Evolutionary conservation across 352 stramenopile genomes (phyloP).

Genomic region (Pilasporangium apinafurcum): DNA sequence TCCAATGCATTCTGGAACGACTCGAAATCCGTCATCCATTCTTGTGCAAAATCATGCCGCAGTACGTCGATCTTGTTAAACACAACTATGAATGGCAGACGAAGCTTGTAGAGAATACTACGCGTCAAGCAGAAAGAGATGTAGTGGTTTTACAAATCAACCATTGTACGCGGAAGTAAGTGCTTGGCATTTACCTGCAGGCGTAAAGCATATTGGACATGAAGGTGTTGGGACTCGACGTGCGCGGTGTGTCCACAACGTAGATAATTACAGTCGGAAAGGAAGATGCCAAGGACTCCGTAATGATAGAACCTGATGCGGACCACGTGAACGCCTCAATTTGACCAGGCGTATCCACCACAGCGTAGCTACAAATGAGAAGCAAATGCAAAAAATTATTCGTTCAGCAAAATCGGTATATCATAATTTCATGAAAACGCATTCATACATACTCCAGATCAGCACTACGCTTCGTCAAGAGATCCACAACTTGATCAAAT

Average conservation of each 20-base stretch:
- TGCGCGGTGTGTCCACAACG: conserved; percentile 97
- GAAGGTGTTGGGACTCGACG: conserved; percentile 96
- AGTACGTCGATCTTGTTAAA: conserved; percentile 99
- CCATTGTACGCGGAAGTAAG: neutral
- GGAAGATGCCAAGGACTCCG: conserved; percentile 93
- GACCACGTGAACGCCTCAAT: conserved; percentile 99
- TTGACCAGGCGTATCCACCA: conserved; percentile 98
- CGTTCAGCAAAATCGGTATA: neutral
- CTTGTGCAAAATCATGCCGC: conserved; percentile 90
- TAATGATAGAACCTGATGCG: conserved; percentile 97
- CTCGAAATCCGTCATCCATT: conserved; percentile 99
- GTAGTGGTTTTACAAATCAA: neutral
- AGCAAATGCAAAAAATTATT: neutral
- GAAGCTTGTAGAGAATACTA: conserved; percentile 97
- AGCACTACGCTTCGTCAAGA: conserved; percentile 88
- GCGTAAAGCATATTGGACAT: conserved; percentile 99
- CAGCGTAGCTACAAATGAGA: conserved; percentile 77
- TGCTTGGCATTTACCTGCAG: conserved; percentile 58
- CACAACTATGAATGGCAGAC: conserved; percentile 95
- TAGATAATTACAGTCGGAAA: conserved; percentile 98
- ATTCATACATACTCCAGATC: conserved; percentile 70
- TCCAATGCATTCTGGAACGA: conserved; percentile 96
- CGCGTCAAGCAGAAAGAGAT: neutral
- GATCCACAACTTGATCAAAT: conserved; percentile 97
- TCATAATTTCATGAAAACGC: neutral